Conservation (phyloP, 306 rosid genomes). For the Cercis canadensis region DNA sequence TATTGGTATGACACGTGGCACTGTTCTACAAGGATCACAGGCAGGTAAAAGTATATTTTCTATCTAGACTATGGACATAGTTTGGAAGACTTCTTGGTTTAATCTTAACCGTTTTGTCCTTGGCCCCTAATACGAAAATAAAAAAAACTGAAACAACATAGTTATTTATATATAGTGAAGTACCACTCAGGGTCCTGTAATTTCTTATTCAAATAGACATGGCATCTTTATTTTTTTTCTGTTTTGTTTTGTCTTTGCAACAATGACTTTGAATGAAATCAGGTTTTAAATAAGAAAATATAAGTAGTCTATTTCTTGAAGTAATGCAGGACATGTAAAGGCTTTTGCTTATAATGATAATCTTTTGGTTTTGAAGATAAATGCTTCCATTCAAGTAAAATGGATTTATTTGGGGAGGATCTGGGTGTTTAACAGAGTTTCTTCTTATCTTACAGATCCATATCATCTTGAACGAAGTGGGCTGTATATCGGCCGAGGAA, state of each 20-base stretch:
- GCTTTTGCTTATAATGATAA: slow-evolving; percentile 4
- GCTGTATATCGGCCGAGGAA: slow-evolving; percentile 89
- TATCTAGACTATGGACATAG: slow-evolving; percentile 28
- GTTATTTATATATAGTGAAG: slow-evolving; percentile 11
- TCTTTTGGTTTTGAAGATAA: slow-evolving; percentile 4
- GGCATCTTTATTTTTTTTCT: background rate
- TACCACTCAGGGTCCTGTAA: slow-evolving; percentile 10
- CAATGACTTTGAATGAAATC: too few relatives aligned
- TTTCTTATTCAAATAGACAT: slow-evolving; percentile 28
- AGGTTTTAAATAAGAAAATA: too few relatives aligned
- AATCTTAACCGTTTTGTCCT: background rate
- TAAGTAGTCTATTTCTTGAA: too few relatives aligned
- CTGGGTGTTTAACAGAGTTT: slow-evolving; percentile 19
- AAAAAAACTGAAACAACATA: slow-evolving; percentile 1
- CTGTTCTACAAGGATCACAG: slow-evolving; percentile 69
- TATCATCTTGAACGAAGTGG: slow-evolving; percentile 71
- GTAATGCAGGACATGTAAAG: too few relatives aligned
- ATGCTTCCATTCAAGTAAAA: slow-evolving; percentile 25
- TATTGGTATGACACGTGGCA: slow-evolving; percentile 83
- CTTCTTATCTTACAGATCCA: slow-evolving; percentile 62
- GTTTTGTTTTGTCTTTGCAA: background rate
- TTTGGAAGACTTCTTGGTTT: background rate
- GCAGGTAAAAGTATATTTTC: slow-evolving; percentile 55
- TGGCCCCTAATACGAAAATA: background rate
- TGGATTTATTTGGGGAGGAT: slow-evolving; percentile 4